phyloP scores from a whole-genome alignment of 805 yeast genomes.

The Saturnispora halmiae region DNA sequence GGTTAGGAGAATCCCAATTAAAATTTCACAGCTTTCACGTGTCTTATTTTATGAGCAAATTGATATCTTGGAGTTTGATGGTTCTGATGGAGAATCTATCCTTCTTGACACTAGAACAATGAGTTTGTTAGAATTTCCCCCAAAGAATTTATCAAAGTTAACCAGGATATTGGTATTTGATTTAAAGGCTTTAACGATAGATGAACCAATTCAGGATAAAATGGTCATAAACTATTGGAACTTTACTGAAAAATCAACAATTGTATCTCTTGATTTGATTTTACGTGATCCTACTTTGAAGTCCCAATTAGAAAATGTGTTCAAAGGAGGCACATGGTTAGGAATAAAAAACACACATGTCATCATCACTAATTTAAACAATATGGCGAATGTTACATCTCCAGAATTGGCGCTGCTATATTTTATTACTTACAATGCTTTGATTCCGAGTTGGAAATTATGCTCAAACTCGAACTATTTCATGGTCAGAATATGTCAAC shows the following conservation, averaged over 20 bases:
- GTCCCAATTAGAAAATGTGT: background rate
- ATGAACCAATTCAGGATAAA: background rate
- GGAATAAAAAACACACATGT: background rate
- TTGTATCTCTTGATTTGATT: background rate
- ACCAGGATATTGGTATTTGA: conserved; percentile 1
- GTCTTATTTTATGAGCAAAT: conserved; percentile 11
- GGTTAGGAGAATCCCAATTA: conserved; percentile 4
- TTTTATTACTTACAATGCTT: background rate
- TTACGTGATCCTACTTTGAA: background rate
- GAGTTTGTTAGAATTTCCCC: background rate
- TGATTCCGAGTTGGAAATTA: background rate
- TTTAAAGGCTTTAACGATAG: background rate
- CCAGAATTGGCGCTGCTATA: conserved; percentile 1
- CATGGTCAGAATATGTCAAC: conserved; percentile 2
- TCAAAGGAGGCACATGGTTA: conserved; percentile 1
- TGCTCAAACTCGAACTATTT: background rate
- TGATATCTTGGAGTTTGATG: conserved; percentile 11
- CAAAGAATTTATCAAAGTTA: conserved; percentile 2
- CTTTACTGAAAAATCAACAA: background rate
- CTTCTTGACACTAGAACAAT: conserved; percentile 7
- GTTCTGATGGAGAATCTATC: background rate
- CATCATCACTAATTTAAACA: background rate
- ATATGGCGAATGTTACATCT: background rate
- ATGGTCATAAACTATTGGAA: conserved; percentile 7
- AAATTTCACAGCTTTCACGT: background rate